Conservation (phyloP, 2,329 filamentous ascomycete genomes). For the Aspergillus flavus region DNA sequence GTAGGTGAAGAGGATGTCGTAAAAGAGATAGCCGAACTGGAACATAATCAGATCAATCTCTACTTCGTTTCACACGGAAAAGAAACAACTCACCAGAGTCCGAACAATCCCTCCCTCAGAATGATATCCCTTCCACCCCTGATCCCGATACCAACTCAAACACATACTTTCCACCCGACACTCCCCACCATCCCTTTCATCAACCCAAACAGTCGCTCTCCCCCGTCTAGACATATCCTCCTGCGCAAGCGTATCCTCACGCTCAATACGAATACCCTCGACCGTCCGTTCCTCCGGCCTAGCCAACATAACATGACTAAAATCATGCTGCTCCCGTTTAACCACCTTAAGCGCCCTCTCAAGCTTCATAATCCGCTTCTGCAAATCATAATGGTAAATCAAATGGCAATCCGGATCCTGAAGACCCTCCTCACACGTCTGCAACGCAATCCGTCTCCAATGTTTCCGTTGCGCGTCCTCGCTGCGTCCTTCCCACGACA, state of each 20-base stretch:
- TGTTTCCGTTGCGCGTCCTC: conserved; percentile 72
- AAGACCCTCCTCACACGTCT: conserved; percentile 82
- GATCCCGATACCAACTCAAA: conserved; percentile 76
- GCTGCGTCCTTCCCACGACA: conserved; percentile 49
- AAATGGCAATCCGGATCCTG: conserved; percentile 88
- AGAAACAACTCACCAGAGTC: conserved; percentile 60
- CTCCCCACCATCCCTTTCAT: conserved; percentile 70
- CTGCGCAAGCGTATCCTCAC: conserved; percentile 47
- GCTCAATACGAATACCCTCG: conserved; percentile 76
- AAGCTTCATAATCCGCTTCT: conserved; percentile 89
- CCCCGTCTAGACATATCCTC: conserved; percentile 33
- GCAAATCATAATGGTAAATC: conserved; percentile 90
- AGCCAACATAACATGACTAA: conserved; percentile 77
- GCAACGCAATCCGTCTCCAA: conserved; percentile 76
- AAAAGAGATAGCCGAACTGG: conserved; percentile 81
- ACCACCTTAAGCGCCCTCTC: conserved; percentile 82
- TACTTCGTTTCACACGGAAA: neutral
- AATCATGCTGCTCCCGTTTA: conserved; percentile 87
- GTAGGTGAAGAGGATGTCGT: conserved; percentile 88
- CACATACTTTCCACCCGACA: conserved; percentile 95
- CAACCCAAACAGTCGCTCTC: conserved; percentile 79
- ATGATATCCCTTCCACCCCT: conserved; percentile 95
- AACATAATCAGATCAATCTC: neutral
- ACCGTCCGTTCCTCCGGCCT: conserved; percentile 76
- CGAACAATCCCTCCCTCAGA: conserved; percentile 87